These are phyloP conservation scores for cucumber (Cucumis sativus) DNA, from an alignment of 306 rosid genomes.

Conservation along the genomic window DNA sequence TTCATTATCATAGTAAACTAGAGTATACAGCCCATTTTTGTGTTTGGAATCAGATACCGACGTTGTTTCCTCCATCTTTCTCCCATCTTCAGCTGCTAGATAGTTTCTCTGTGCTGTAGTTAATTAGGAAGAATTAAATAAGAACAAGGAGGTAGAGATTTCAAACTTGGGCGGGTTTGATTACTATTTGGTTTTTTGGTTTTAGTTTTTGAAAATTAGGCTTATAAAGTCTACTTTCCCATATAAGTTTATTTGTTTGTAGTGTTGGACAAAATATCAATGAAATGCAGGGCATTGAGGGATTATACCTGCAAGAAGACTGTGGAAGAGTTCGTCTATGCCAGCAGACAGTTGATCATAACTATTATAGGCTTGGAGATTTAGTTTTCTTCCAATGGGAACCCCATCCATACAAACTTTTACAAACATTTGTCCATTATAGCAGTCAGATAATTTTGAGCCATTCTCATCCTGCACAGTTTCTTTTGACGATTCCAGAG, in stretches of 20 bases:
- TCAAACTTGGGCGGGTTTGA: background rate
- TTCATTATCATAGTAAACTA: conserved; percentile 78
- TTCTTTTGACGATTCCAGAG: background rate
- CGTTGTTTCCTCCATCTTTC: conserved; percentile 30
- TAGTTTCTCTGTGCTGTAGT: conserved; percentile 43
- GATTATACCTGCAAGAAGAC: conserved; percentile 48
- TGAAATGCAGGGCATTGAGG: background rate
- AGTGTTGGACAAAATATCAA: background rate
- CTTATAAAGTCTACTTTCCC: background rate
- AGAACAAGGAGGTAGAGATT: background rate
- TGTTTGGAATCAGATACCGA: conserved; percentile 22
- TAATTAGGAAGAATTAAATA: background rate
- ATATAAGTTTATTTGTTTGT: background rate
- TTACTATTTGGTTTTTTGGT: background rate
- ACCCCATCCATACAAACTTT: conserved; percentile 87
- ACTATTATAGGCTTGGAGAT: conserved; percentile 63
- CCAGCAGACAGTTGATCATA: conserved; percentile 71
- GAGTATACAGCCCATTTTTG: conserved; percentile 52
- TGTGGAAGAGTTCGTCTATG: conserved; percentile 61
- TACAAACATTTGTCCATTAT: conserved; percentile 38
- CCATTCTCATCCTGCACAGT: conserved; percentile 11
- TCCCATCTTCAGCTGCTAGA: conserved; percentile 31
- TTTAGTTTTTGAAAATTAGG: background rate
- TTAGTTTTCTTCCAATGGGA: conserved; percentile 81
- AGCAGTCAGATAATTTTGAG: conserved; percentile 15